Evolutionary conservation across 2,329 filamentous ascomycete genomes (phyloP), one percentile per base, ranked within the genome.

Genomic region (Pyrenophora tritici-repentis): DNA sequence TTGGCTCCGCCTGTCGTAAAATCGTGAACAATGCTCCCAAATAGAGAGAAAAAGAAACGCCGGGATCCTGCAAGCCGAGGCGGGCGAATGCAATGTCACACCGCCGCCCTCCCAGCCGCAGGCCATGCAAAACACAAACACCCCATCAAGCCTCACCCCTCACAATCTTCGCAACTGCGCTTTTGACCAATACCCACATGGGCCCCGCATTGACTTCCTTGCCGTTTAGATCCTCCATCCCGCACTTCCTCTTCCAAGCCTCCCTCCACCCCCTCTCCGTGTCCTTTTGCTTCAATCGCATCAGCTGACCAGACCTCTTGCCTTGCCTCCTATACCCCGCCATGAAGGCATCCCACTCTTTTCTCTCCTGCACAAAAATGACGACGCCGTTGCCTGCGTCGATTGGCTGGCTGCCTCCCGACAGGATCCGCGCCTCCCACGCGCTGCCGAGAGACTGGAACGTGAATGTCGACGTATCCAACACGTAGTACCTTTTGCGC

Each of bases 131-230:
- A 39, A 14, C 35, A 37, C 17, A 16, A 39, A 26, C 14, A 32
- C 41, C 20, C 24, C 35, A 42, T 60, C 53, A 66, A 12, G 63
- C 63, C 46, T 66, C 63, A 29, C 61, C 58, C 29, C 50, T 59
- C n/a, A 59, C 51, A 50, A 66, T 66, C 49, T 56, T 55, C 33
- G 46, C 55, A 42, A 65, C 48, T 22, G 61, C 63, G 42, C 59
- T 61, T 54, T 63, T 66, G 20, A 66, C 63, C 9, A 66, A 55
- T 42, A 65, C 61, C 63, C 63, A 66, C 61, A 65, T 65, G 5
- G 63, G 61, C 38, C 63, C 63, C 17, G 62, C 62, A 36, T 62
- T 65, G 9, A 56, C 53, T 50, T 63, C 59, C 34, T 59, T 65
- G 42, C 56, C 58, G 13, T 49, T 56, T 7, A 41, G 50, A 17